Conservation (phyloP, 345 rosid species). For the Pistacia atlantica region DNA sequence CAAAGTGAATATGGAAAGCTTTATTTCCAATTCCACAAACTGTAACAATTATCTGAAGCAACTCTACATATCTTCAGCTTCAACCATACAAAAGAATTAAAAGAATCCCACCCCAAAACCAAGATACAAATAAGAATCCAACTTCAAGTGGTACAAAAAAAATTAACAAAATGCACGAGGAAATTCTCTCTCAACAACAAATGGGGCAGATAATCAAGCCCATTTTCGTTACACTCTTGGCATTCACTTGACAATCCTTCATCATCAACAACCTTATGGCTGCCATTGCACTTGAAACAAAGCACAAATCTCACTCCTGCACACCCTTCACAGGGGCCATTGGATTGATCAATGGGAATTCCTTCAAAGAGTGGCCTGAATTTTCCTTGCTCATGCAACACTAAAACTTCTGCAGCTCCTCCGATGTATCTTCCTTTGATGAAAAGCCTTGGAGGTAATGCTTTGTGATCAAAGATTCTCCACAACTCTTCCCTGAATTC, state of each 20-base stretch:
- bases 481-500: constrained; percentile 74
- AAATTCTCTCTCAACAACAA: constrained; percentile 41
- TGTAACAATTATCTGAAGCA: background rate
- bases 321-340: constrained; percentile 47
- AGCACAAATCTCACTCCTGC: constrained; percentile 67
- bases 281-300: constrained; percentile 73
- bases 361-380: constrained; percentile 58
- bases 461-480: constrained; percentile 45
- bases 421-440: constrained; percentile 78
- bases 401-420: constrained; percentile 68
- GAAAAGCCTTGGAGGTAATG: constrained; percentile 78
- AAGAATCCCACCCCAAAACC: constrained; percentile 7
- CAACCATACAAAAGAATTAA: background rate
- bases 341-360: constrained; percentile 39
- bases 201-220: constrained; percentile 62
- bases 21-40: background rate
- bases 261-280: constrained; percentile 44
- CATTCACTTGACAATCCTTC: constrained; percentile 49
- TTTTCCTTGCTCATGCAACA: constrained; percentile 78
- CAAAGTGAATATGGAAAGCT: background rate
- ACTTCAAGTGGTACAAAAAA: background rate
- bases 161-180: background rate
- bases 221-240: constrained; percentile 80
- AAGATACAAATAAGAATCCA: constrained; percentile 6
- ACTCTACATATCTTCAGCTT: background rate